phyloP scores from a whole-genome alignment of 345 rosid genomes.

The Citrus cavaleriei region DNA sequence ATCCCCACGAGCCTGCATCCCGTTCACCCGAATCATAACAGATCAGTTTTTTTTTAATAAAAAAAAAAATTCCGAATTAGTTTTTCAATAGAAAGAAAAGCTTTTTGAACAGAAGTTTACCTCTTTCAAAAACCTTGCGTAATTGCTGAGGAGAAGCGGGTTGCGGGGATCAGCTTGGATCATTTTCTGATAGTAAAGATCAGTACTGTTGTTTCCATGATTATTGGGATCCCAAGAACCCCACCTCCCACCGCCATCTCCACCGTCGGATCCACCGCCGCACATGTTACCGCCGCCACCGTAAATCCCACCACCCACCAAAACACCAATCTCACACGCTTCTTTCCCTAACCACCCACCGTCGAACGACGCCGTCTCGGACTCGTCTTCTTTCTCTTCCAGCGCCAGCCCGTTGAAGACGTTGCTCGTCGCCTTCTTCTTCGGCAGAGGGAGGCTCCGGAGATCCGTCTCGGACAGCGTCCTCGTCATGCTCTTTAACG shows the following conservation, averaged over 20 bases:
- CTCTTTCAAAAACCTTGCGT: constrained; percentile 89
- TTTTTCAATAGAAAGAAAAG: neutral
- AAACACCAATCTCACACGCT: constrained; percentile 21
- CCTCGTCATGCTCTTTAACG: constrained; percentile 37
- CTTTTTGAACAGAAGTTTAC: constrained; percentile 18
- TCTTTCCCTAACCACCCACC: constrained; percentile 21
- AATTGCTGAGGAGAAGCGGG: constrained; percentile 69
- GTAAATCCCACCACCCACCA: constrained; percentile 35
- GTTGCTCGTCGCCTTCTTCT: constrained; percentile 19
- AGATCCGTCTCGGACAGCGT: constrained; percentile 63
- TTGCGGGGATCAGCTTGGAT: constrained; percentile 85
- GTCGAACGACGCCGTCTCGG: constrained; percentile 11
- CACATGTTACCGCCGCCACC: constrained; percentile 46
- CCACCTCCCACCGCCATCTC: constrained; percentile 28
- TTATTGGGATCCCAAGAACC: constrained; percentile 34
- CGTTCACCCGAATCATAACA: constrained; percentile 8
- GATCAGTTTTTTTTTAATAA: neutral
- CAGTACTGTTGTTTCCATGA: constrained; percentile 39
- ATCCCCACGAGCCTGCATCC: constrained; percentile 61
- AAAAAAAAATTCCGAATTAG: neutral
- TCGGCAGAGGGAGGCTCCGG: constrained; percentile 29
- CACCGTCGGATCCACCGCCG: constrained; percentile 42
- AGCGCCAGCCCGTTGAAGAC: constrained; percentile 24
- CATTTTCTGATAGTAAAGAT: constrained; percentile 68
- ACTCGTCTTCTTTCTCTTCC: constrained; percentile 38